Evolutionary conservation across 2,329 filamentous ascomycete species (phyloP), one percentile per base, ranked within the genome.

Genomic region (Alternaria rosae): DNA sequence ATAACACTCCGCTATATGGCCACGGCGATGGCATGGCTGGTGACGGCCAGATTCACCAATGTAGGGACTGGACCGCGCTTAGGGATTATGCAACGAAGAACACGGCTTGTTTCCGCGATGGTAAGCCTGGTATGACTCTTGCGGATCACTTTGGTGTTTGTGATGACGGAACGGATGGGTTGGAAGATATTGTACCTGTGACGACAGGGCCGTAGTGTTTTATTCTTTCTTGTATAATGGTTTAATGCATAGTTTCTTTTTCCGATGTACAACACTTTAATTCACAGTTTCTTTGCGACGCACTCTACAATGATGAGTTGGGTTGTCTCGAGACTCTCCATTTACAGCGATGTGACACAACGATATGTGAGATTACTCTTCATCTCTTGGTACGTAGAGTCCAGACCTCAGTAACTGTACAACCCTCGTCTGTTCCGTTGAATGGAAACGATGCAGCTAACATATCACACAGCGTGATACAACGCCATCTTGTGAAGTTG

Each of bases 31-130:
- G 61, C 23, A 68, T 50, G 15, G 64, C 64, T 42, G 66, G 67
- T 5, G 61, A 68, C n/a, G 67, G 59, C 25, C 64, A 68, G 52
- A 35, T 59, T 25, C 66, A 58, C 11, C 64, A 65, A 38, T 70
- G 67, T 48, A 54, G 59, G 21, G 51, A 59, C 41, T 70, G 67
- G 67, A 57, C 62, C 32, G 59, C 55, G 12, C 51, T 69, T 32
- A 54, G 65, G 11, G 60, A 66, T 21, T 69, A 58, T 53, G 66
- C 66, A 13, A 68, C 65, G 6, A 59, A 68, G 15, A 64, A 76
- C 38, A 65, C 73, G 9, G 73, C 73, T 3, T 76, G 73, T 42
- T 74, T 75, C 41, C 55, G 66, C 15, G 73, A 76, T 56, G 57
- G 57, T 4, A 41, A 43, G 17, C 57, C 52, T 20, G 57, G 57